Percentiles rank a stretch among this genome's conserved stretches.
Evolutionary conservation across 2,329 filamentous ascomycete genomes (phyloP).

Genomic region (Daldinia sp.): DNA sequence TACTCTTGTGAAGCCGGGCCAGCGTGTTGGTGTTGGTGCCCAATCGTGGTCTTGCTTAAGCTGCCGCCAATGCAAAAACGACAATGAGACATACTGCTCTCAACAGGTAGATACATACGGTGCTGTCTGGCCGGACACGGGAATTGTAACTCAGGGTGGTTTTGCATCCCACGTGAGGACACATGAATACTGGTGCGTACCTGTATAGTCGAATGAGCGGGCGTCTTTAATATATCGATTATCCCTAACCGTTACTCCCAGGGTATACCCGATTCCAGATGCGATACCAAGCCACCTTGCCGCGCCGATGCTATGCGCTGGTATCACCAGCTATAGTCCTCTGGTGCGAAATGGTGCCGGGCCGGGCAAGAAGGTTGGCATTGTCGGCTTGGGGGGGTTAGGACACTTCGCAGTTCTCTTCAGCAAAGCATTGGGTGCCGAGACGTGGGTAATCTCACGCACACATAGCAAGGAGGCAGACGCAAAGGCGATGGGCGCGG

Average conservation of each 20-base stretch:
- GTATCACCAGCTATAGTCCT: constrained; percentile 81
- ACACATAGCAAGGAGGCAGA: constrained; percentile 68
- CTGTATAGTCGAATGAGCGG: neutral
- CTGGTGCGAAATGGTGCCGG: constrained; percentile 78
- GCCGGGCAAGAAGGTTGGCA: constrained; percentile 79
- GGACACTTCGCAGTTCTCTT: constrained; percentile 77
- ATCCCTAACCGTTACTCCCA: constrained; percentile 38
- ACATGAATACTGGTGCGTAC: constrained; percentile 73
- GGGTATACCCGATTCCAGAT: constrained; percentile 78
- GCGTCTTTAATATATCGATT: neutral
- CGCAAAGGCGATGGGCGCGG: constrained; percentile 65
- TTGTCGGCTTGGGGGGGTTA: constrained; percentile 76
- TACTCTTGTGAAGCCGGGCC: constrained; percentile 65
- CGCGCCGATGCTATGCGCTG: constrained; percentile 85
- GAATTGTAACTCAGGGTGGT: constrained; percentile 69
- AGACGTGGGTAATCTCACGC: constrained; percentile 69
- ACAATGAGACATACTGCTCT: constrained; percentile 75
- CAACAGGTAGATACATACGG: constrained; percentile 68
- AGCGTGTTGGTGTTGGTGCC: constrained; percentile 74
- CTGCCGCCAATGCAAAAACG: constrained; percentile 70
- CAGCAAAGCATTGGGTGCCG: constrained; percentile 71
- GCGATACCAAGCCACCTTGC: constrained; percentile 68
- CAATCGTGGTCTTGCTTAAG: constrained; percentile 71
- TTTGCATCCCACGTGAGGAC: constrained; percentile 72
- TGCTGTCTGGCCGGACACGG: constrained; percentile 63